These are phyloP conservation scores for Tephrocybe sp. DNA, from an alignment of 768 basidiomycete genomes.

Conservation along the genomic window DNA sequence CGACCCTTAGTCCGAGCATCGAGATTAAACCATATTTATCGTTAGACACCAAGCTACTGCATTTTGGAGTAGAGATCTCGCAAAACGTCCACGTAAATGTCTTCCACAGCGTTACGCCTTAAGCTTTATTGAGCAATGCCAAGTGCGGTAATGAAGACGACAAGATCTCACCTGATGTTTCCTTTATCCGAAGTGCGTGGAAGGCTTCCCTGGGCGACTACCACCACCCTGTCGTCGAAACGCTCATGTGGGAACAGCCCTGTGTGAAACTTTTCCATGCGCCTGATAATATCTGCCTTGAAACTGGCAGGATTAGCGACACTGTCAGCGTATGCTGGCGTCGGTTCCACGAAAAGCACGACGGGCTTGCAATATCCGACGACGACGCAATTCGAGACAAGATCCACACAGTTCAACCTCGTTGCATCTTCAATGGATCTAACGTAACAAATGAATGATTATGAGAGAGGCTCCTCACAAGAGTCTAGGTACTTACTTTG, in stretches of 20 bases:
- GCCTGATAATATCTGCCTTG: neutral
- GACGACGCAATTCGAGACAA: slow-evolving; percentile 7
- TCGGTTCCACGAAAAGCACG: slow-evolving; percentile 6
- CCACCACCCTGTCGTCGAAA: neutral
- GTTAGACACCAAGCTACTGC: no score
- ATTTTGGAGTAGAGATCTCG: neutral
- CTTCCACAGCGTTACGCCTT: neutral
- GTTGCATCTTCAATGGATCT: slow-evolving; percentile 9
- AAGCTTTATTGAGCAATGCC: neutral
- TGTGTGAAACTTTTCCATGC: neutral
- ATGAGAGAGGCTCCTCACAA: neutral
- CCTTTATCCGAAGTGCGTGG: neutral
- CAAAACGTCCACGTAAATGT: neutral
- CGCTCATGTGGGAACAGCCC: neutral
- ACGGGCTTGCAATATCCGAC: slow-evolving; percentile 11
- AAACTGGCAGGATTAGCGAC: neutral
- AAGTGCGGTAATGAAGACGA: neutral
- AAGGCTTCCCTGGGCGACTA: neutral
- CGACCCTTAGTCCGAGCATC: no score
- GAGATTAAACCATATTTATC: no score
- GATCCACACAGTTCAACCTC: slow-evolving; percentile 1
- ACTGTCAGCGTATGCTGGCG: neutral
- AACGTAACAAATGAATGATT: neutral
- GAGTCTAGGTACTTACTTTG: neutral
- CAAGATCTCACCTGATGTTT: neutral